Percentiles rank a stretch among this genome's conserved stretches.
Conservation (phyloP, 257 asterid genomes). For the Leonotis leonurus region DNA sequence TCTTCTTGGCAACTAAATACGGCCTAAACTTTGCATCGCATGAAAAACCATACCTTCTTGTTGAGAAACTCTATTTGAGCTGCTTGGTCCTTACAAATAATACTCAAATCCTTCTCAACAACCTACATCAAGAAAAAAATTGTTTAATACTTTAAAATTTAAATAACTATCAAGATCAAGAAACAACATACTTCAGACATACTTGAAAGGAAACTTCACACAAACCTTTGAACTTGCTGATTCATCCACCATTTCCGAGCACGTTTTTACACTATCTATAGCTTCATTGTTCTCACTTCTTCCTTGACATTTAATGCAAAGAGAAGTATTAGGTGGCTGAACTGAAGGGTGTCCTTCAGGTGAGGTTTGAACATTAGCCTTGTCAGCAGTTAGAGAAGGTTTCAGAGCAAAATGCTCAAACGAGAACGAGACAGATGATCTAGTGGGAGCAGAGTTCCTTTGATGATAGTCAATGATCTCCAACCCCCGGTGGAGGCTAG, state of each 20-base stretch:
- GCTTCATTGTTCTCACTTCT: constrained; percentile 27
- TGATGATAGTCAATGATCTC: constrained; percentile 82
- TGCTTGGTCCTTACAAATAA: constrained; percentile 68
- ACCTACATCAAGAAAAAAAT: constrained; percentile 33
- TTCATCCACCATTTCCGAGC: too few relatives aligned
- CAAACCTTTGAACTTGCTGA: too few relatives aligned
- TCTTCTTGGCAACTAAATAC: background rate
- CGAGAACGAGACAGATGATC: constrained; percentile 84
- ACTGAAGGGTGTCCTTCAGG: too few relatives aligned
- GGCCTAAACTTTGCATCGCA: background rate
- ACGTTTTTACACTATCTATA: constrained; percentile 33
- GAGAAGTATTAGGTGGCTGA: constrained; percentile 28
- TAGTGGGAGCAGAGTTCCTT: constrained; percentile 54
- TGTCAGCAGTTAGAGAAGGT: constrained; percentile 48
- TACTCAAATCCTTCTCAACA: constrained; percentile 44
- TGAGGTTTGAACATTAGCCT: too few relatives aligned
- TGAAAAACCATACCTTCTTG: constrained; percentile 44
- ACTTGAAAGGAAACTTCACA: constrained; percentile 1
- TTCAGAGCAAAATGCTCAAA: constrained; percentile 77
- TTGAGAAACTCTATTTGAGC: constrained; percentile 63
- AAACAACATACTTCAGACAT: background rate
- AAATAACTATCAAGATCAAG: background rate
- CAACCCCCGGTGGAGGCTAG: constrained; percentile 86
- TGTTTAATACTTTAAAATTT: background rate
- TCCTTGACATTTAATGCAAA: constrained; percentile 59